These are phyloP conservation scores for Trichosanthes truncata DNA, from an alignment of 306 rosid species.

Conservation along the genomic window DNA sequence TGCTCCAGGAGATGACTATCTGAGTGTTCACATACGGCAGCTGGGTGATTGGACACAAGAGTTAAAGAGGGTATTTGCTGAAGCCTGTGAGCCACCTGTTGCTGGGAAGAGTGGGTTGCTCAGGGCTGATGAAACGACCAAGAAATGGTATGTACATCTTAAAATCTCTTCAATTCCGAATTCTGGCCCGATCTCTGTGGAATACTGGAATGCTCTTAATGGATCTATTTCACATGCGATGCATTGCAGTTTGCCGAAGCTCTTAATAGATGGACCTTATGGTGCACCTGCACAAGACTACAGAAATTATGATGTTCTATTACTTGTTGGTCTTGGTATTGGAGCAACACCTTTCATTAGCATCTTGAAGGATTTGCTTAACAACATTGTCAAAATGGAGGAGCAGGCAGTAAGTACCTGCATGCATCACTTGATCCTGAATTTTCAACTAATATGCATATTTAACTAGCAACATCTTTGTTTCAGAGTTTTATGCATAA, in stretches of 20 bases:
- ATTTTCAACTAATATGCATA: not conserved
- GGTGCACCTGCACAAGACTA: slow-evolving; percentile 99
- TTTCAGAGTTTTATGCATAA: not conserved
- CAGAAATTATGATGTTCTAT: slow-evolving; percentile 74
- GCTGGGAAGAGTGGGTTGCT: slow-evolving; percentile 95
- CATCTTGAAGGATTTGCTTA: slow-evolving; percentile 87
- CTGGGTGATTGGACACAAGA: slow-evolving; percentile 99
- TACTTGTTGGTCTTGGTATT: slow-evolving; percentile 95
- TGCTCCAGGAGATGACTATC: slow-evolving; percentile 96
- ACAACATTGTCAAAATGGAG: slow-evolving; percentile 86
- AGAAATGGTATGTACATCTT: slow-evolving; percentile 47
- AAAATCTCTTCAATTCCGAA: slow-evolving; percentile 3
- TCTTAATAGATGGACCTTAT: slow-evolving; percentile 91
- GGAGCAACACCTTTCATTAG: slow-evolving; percentile 99
- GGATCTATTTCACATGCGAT: slow-evolving; percentile 3
- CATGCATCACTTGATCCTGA: not conserved
- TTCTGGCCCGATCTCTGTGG: not conserved
- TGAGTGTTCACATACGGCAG: slow-evolving; percentile 98
- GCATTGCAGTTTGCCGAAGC: slow-evolving; percentile 73
- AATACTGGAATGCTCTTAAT: not conserved
- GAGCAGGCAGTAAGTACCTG: slow-evolving; percentile 78
- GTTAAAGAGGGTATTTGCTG: slow-evolving; percentile 84
- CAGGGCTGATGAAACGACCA: slow-evolving; percentile 94
- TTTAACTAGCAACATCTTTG: not conserved
- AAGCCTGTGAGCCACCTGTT: slow-evolving; percentile 87